Percentiles rank a stretch among this genome's conserved stretches.
Conservation (phyloP, 2,329 filamentous ascomycete species). For the Ceratocystis diversiconidia region DNA sequence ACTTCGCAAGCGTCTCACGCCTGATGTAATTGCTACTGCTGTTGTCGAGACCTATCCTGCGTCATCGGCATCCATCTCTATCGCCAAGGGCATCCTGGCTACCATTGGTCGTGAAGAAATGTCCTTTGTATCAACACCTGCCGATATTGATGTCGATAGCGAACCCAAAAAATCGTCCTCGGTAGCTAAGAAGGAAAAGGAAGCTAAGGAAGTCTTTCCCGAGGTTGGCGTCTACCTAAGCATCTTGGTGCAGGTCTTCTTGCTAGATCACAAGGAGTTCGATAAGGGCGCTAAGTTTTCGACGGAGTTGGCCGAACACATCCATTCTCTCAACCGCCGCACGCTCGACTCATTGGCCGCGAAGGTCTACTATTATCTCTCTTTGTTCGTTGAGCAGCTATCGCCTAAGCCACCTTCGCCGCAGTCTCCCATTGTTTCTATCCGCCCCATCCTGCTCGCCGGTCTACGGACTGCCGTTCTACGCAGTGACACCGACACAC, state of each 20-base stretch:
- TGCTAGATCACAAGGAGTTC: constrained; percentile 73
- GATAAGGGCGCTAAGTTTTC: constrained; percentile 77
- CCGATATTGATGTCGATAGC: constrained; percentile 61
- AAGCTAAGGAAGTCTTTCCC: constrained; percentile 65
- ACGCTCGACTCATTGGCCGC: constrained; percentile 88
- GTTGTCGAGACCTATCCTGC: constrained; percentile 67
- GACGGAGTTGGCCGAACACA: constrained; percentile 63
- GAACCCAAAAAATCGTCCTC: constrained; percentile 35
- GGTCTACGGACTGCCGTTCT: constrained; percentile 90
- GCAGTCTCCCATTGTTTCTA: constrained; percentile 71
- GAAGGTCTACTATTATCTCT: constrained; percentile 97
- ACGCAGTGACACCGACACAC: constrained; percentile 93
- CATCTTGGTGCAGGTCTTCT: constrained; percentile 72
- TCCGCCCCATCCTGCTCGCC: constrained; percentile 72
- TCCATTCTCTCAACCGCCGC: constrained; percentile 80
- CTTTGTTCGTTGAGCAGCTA: constrained; percentile 85
- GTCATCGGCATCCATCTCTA: constrained; percentile 43
- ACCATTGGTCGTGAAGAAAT: constrained; percentile 55
- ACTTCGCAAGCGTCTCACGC: constrained; percentile 77
- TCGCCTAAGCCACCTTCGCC: constrained; percentile 77
- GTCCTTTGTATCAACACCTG: constrained; percentile 37
- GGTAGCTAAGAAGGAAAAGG: constrained; percentile 47
- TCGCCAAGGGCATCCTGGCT: constrained; percentile 54
- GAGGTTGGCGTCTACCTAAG: constrained; percentile 83
- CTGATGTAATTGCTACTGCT: constrained; percentile 66